phyloP scores from a whole-genome alignment of 805 yeast genomes.

The Metschnikowia rubicola region DNA sequence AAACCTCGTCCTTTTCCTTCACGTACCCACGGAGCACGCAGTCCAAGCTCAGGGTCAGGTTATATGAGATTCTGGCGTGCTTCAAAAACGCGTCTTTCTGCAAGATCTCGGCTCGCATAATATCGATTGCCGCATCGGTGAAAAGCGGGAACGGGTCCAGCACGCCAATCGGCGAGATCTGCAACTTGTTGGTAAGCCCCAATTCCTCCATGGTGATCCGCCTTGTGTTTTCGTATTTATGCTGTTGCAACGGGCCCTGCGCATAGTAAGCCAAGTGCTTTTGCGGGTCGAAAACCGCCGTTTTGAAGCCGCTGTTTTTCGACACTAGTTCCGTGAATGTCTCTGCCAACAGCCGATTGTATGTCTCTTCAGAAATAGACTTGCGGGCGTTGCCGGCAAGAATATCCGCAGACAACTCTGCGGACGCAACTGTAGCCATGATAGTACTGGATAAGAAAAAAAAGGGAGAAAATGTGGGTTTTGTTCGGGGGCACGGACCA shows the following conservation, averaged over 20 bases:
- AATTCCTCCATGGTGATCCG: slow-evolving; percentile 47
- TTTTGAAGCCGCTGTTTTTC: slow-evolving; percentile 3
- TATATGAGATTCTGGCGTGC: slow-evolving; percentile 41
- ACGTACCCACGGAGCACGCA: slow-evolving; percentile 51
- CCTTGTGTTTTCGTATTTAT: slow-evolving; percentile 33
- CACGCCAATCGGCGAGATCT: slow-evolving; percentile 54
- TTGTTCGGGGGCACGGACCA: no score
- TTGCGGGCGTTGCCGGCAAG: slow-evolving; percentile 37
- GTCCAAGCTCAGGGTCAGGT: slow-evolving; percentile 49
- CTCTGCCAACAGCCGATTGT: slow-evolving; percentile 16
- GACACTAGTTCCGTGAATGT: slow-evolving; percentile 9
- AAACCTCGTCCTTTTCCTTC: slow-evolving; percentile 25
- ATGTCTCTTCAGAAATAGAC: slow-evolving; percentile 28
- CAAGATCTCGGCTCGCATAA: slow-evolving; percentile 56
- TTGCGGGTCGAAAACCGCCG: slow-evolving; percentile 32
- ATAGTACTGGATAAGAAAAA: neutral
- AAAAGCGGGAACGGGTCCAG: slow-evolving; percentile 59
- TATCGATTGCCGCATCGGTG: slow-evolving; percentile 55
- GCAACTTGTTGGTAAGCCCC: slow-evolving; percentile 42
- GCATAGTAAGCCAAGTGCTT: slow-evolving; percentile 32
- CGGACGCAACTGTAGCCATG: slow-evolving; percentile 14
- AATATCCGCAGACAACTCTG: slow-evolving; percentile 31
- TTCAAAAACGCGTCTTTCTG: slow-evolving; percentile 43
- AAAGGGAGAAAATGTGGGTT: neutral
- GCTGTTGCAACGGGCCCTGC: slow-evolving; percentile 32